Base-by-base conservation (phyloP, 306 rosid species). In the Dalbergia oliveri region DNA sequence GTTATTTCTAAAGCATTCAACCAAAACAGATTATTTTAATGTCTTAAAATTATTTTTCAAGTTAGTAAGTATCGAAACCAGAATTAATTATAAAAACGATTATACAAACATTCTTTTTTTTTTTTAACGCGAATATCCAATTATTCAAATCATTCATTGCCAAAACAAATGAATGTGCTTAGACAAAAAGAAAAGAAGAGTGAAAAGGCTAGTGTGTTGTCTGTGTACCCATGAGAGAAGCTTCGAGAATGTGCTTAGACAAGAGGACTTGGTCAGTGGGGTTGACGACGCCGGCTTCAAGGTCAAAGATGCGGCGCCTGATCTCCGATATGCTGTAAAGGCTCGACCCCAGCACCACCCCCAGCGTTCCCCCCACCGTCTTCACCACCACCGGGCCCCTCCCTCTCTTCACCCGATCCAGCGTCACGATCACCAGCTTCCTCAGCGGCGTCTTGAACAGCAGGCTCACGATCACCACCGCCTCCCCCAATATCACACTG, bases 201-300 rank as follows among this genome's bases (percentile, higher is more conserved):
- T 4, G 44, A 13, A 13, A 23, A 45, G 16, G 14, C 26, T 5
- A 26, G 66, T 44, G 5, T 3, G 16, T 26, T 26, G 1, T 26
- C 3, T 14, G 9, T 14, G 9, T 91, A 94, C 99, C 99, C 88
- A 89, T 72, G 26, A 91, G 94, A 86, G 99, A 91, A 77, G 92
- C 91, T 82, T 93, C 91, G 4, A 94, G 95, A 77, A 90, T 44
- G 85, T 84, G 89, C 66, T 86, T 79, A 57, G 92, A 87, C 89
- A 91, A 39, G 14, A 94, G 95, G 67, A 93, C 88, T 86, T 94
- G 94, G 12, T 94, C 97, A 16, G 97, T 94, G 41, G 97, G 93
- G 71, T 90, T 88, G 43, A 83, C 78, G 60, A 26, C 31, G 8
- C 90, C 91, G 11, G 78, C n/a, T 56, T 88, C 89, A 26, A 9